Evolutionary conservation across 108 stramenopile genomes (phyloP), one percentile per base, ranked within the genome.

Genomic region (Epithemia pelagica): DNA sequence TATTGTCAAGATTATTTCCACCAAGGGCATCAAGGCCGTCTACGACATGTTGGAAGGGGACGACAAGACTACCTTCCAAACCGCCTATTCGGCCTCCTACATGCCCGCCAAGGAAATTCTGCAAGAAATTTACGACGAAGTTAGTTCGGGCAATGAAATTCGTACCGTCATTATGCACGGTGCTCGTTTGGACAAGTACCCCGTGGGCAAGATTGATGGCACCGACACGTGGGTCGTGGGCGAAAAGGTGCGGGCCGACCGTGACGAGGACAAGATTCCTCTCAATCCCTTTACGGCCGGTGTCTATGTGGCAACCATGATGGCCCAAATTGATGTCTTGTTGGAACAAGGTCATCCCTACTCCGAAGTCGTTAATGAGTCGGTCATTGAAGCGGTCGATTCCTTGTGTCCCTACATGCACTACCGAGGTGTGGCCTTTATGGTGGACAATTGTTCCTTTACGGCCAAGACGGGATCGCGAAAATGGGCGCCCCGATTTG

Each of bases 361-460:
- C 87, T 95, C 95, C n/a, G 97, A 98, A 85, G 93, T 96, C 72
- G 92, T 98, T 67, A 98, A 98, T 79, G 97, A 98, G 74, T 96
- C 95, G 52, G 97, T 98, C 64, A 98, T 98, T 74, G 97, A 98
- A 79, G 97, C 97, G 53, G 97, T 98, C 29, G 97, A 98, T 77
- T 96, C 96, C 32, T 78, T 98, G 54, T 95, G 95, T 78, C 97
- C 97, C 22, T 98, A 98, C 92, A 98, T 96, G 97, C 97, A 98
- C 90, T 96, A 96, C 91, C 79, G 91, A 69, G 96, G 97, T 20
- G 93, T 98, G 74, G 94, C 97, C 61, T 96, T 96, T 87, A 98
- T 98, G 97, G 97, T 98, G 59, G 97, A 98, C 78, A 98, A 98
- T 89, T 98, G 97, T 89, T 96, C 95, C 54, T 96, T 95, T 86